Base-by-base conservation (phyloP, 148 eudicot genomes). In the Diospyros kaki region DNA sequence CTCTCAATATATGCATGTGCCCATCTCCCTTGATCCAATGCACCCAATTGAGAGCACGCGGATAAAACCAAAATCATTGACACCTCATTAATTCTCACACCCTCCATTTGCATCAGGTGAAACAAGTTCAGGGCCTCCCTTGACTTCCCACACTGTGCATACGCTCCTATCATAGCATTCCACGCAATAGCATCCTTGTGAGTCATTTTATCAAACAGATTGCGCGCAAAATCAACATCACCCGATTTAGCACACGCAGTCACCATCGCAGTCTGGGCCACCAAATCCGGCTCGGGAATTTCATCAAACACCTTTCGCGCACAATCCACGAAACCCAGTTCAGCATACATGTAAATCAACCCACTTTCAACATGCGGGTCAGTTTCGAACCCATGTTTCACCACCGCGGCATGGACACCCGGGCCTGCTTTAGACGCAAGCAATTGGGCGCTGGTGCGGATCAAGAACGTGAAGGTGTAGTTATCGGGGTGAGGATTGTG, bases 281-380 rank as follows among this genome's bases (percentile, higher is more conserved):
- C 59, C 59, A 55, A 55, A 55, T 55, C 59, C 12, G 59, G 59
- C 59, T 5, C 12, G 12, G 12, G 12, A 55, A 55, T 55, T 55
- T 55, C 12, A 55, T 9, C 59, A 55, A 55, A 55, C 9, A 55
- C 12, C 12, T 55, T 55, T 0, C 12, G 59, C 3, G 59, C 8
- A 55, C 3, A 55, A 55, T 55, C 59, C 59, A 55, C 8, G 2
- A 55, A 14, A 55, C 59, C 59, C 59, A 55, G 3, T 13, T 55
- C 59, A 10, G 59, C 59, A 10, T 55, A 55, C 59, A 55, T 55
- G 12, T 55, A 55, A 55, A 55, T 15, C 58, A 75, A 68, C 50
- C 78, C 64, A 50, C 78, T 75, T 48, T 60, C 55, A 68, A 75
- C 73, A 75, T 75, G 78, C 45, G 78, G 58, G 66, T 75, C 78